These are phyloP conservation scores for Penicillium desertorum DNA, from an alignment of 495 filamentous ascomycete genomes.

Conservation along the genomic window DNA sequence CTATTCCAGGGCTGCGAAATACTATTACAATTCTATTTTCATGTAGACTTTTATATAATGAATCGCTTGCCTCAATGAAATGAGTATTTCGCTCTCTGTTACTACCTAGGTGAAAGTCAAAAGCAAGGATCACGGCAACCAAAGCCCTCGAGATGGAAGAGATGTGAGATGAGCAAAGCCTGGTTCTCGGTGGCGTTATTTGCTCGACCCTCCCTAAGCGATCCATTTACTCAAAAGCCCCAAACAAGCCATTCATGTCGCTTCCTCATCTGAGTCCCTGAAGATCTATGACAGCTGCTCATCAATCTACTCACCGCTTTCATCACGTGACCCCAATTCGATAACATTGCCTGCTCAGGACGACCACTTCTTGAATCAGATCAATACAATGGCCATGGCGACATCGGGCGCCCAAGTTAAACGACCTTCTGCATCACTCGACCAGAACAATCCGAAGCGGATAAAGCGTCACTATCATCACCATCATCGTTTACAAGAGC, in stretches of 20 bases:
- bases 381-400: conserved; percentile 31
- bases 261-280: neutral
- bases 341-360: neutral
- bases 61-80: neutral
- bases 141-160: neutral
- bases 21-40: neutral
- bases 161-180: neutral
- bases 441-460: conserved; percentile 38
- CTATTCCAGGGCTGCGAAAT: neutral
- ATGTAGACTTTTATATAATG: neutral
- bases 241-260: neutral
- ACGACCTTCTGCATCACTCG: conserved; percentile 40
- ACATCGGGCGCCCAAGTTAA: conserved; percentile 40
- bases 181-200: neutral
- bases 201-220: neutral
- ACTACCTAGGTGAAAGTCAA: neutral
- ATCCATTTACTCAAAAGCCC: neutral
- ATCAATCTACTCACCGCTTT: neutral
- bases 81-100: neutral
- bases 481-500: conserved; percentile 47
- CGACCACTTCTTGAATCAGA: neutral
- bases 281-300: neutral
- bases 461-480: conserved; percentile 48
- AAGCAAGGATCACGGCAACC: neutral
- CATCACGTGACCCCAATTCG: conserved; percentile 4